A percentile compares a stretch with the other conserved stretches of the same genome.
phyloP scores from a whole-genome alignment of 31 red algal species.

The Asparagopsis taxiformis region DNA sequence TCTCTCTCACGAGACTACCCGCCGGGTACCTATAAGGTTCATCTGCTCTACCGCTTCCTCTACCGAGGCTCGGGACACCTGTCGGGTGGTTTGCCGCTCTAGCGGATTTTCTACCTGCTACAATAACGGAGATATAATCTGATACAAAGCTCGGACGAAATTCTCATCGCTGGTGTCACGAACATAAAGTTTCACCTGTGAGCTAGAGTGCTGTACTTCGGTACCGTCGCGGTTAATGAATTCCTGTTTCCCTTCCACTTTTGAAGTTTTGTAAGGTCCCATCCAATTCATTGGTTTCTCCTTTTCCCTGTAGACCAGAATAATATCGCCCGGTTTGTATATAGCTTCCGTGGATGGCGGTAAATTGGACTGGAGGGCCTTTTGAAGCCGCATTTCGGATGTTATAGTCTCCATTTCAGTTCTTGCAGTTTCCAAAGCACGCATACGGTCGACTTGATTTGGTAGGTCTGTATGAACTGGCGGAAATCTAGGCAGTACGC shows the following conservation, averaged over 20 bases:
- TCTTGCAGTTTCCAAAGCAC: background rate
- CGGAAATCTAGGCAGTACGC: constrained; percentile 25
- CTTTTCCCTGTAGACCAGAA: background rate
- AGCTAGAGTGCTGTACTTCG: background rate
- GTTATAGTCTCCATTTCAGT: background rate
- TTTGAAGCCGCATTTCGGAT: background rate
- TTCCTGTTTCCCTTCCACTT: background rate
- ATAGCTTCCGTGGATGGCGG: background rate
- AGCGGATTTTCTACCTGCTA: too few relatives aligned
- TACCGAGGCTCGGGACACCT: too few relatives aligned
- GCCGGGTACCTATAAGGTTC: too few relatives aligned
- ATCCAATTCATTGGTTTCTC: background rate
- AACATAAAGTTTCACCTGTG: background rate
- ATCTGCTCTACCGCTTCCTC: too few relatives aligned
- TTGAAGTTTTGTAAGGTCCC: background rate
- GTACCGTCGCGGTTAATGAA: background rate
- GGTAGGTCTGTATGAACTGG: background rate
- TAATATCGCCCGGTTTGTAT: background rate
- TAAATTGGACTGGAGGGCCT: background rate
- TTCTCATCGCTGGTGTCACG: too few relatives aligned
- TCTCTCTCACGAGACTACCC: too few relatives aligned
- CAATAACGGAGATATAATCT: too few relatives aligned
- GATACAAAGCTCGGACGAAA: background rate
- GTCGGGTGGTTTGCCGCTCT: too few relatives aligned
- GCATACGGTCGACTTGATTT: background rate